These are phyloP conservation scores for Pluteus cervinus DNA, from an alignment of 768 basidiomycete genomes.

Conservation along the genomic window DNA sequence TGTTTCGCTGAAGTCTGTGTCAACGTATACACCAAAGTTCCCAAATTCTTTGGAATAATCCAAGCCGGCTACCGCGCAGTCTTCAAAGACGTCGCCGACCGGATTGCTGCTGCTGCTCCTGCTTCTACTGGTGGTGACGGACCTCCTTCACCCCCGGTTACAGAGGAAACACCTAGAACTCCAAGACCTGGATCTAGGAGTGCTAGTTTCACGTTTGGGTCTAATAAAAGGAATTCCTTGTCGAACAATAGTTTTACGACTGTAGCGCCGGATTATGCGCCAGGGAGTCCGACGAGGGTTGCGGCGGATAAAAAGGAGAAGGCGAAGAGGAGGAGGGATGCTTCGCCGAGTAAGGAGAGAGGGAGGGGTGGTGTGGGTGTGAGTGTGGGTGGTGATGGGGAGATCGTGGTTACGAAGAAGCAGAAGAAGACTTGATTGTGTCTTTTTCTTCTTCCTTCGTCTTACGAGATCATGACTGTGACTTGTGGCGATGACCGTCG, in stretches of 20 bases:
- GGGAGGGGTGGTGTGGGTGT: background rate
- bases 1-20: conserved; percentile 67
- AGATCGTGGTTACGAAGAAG: too few species aligned
- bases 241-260: conserved; percentile 43
- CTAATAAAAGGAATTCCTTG: conserved; percentile 17
- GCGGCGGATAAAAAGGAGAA: conserved; percentile 7
- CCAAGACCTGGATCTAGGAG: conserved; percentile 21
- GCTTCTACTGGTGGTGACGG: background rate
- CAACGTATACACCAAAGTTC: conserved; percentile 66
- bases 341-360: conserved; percentile 1
- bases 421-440: too few species aligned
- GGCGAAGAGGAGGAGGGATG: conserved; percentile 6
- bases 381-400: background rate
- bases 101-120: background rate
- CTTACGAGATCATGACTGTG: too few species aligned
- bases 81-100: conserved; percentile 20
- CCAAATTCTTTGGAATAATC: conserved; percentile 48
- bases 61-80: conserved; percentile 60
- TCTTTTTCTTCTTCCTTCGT: too few species aligned
- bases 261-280: conserved; percentile 30
- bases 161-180: conserved; percentile 32
- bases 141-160: conserved; percentile 26
- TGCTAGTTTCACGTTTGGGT: conserved; percentile 20
- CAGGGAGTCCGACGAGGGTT: conserved; percentile 22
- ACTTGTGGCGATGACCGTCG: too few species aligned